These are phyloP conservation scores for Pilasporangium apinafurcum DNA, from an alignment of 352 stramenopile genomes.

Conservation along the genomic window DNA sequence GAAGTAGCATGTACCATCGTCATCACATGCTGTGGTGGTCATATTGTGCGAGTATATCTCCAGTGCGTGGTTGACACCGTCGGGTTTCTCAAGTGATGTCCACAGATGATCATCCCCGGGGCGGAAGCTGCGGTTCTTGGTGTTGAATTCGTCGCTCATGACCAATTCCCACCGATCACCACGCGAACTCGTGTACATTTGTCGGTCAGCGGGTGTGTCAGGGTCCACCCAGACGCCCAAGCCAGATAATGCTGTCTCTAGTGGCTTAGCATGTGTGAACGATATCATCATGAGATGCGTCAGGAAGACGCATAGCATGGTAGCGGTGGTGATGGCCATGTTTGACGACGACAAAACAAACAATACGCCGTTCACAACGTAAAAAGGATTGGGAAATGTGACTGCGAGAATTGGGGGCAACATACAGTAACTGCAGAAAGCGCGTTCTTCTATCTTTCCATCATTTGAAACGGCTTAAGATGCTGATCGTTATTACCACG, in stretches of 20 bases:
- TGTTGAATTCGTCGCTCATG: slow-evolving; percentile 95
- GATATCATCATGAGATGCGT: neutral
- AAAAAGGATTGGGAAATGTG: too few species aligned
- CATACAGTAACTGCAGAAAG: too few species aligned
- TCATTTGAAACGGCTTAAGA: too few species aligned
- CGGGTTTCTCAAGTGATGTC: slow-evolving; percentile 92
- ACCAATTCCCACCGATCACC: slow-evolving; percentile 59
- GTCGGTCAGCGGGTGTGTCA: slow-evolving; percentile 28
- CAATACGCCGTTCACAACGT: too few species aligned
- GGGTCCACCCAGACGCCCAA: slow-evolving; percentile 52
- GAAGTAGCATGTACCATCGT: slow-evolving; percentile 39
- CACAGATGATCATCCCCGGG: slow-evolving; percentile 91
- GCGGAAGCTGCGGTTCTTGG: slow-evolving; percentile 76
- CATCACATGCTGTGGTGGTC: slow-evolving; percentile 38
- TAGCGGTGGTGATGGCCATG: too few species aligned
- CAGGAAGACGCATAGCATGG: neutral
- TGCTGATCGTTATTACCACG: too few species aligned
- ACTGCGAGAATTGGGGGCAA: too few species aligned
- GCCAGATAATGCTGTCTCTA: slow-evolving; percentile 26
- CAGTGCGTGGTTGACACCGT: slow-evolving; percentile 85
- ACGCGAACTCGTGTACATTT: slow-evolving; percentile 35
- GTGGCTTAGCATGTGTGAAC: too few species aligned
- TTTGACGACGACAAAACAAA: too few species aligned
- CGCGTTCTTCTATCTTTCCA: too few species aligned
- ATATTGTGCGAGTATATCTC: slow-evolving; percentile 89